Evolutionary conservation across 1,139 yeast species (phyloP), one percentile per base, ranked within the genome.

Genomic region (Entelexis paramagnoliae): DNA sequence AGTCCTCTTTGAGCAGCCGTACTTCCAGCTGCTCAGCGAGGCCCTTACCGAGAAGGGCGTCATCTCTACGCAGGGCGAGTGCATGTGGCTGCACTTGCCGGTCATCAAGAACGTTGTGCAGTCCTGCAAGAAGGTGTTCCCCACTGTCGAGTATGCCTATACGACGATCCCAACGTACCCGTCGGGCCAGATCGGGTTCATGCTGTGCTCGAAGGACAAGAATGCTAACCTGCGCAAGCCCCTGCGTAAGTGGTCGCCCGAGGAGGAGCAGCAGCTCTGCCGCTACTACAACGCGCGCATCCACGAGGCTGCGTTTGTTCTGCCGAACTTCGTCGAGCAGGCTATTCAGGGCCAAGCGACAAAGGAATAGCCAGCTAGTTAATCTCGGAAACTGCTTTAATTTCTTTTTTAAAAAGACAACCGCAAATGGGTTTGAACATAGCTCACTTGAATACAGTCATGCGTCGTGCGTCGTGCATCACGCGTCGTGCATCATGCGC

Each of bases 91-190:
- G 61, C 91, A 87, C 70, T 72, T 88, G 76, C 78, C 79, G 57
- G 82, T 85, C 64, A 82, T 88, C 64, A 76, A 81, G 64, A 77
- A 81, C 63, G 77, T 88, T 70, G 81, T 83, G 72, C 70, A 77
- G 59, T 86, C 81, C 59, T 86, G 95, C 70, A 71, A 73, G 60
- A 76, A 78, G 57, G 86, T 87, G 44, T 88, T 88, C 80, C 95
- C 96, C 51, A 81, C 78, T 48, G 96, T 83, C 32, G 89, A 82
- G 66, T 88, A 86, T 67, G 87, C 91, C 48, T 84, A 82, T 73
- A 82, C 94, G 55, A 78, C 87, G 68, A 85, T 87, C 60, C 96
- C 96, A 64, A 85, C 96, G 53, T 88, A 88, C 66, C 94, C 96
- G 58, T 80, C 94, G 29, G 96, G 96, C 55, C 91, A 88, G 63